These are phyloP conservation scores for Colletotrichum plurivorum DNA, from an alignment of 2,329 filamentous ascomycete genomes.

Conservation along the genomic window DNA sequence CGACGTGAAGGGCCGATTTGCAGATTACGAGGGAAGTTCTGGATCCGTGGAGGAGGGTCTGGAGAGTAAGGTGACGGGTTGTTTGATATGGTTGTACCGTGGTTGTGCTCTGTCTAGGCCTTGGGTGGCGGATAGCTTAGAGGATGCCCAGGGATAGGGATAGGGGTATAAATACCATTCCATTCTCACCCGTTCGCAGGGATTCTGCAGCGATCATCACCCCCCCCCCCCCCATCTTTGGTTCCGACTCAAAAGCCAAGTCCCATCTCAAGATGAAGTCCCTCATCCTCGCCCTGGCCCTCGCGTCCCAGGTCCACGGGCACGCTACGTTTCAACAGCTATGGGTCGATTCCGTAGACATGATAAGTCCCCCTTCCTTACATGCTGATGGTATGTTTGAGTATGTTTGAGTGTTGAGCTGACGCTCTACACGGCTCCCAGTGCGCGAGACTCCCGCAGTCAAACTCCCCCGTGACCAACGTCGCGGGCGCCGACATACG, in stretches of 20 bases:
- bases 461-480: constrained; percentile 66
- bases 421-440: constrained; percentile 50
- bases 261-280: constrained; percentile 52
- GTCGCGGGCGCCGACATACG: constrained; percentile 58
- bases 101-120: no score
- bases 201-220: no score
- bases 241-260: no score
- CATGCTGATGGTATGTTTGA: neutral
- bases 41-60: no score
- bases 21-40: neutral
- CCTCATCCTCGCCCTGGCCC: constrained; percentile 46
- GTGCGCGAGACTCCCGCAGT: constrained; percentile 64
- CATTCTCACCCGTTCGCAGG: no score
- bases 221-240: no score
- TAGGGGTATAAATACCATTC: no score
- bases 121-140: no score
- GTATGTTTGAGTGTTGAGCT: no score
- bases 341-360: constrained; percentile 59
- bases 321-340: constrained; percentile 67
- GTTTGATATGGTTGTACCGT: no score
- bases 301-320: constrained; percentile 55
- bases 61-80: no score
- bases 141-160: no score
- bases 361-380: constrained; percentile 46
- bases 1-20: constrained; percentile 17